Evolutionary conservation across 2,329 filamentous ascomycete species (phyloP), one percentile per base, ranked within the genome.

Genomic region (Lachnellula arida): DNA sequence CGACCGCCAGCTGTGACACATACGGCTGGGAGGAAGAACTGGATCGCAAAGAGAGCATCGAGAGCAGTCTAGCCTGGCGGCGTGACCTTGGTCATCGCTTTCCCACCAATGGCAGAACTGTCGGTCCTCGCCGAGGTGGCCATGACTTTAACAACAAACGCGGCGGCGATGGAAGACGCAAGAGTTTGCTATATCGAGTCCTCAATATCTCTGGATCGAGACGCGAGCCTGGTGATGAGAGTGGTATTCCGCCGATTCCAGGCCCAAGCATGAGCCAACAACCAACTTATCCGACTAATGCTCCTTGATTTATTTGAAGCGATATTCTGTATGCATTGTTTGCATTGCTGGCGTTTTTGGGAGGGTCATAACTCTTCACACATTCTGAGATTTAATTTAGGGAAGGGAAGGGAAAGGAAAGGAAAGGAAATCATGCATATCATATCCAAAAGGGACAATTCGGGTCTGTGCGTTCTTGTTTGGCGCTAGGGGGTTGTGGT

Each of bases 11-110:
- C 5, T 66, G 71, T 2, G 78, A 82, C 54, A 62, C 74, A 4
- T 82, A 82, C 54, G 79, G 80, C 12, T 82, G 79, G 80, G 78
- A 82, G 56, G 78, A 77, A 9, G 78, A 78, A 60, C 70, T 76
- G 19, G 71, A 74, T 9, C 68, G 70, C 22, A 67, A 68, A 43
- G 52, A 62, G 12, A 65, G 58, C 40, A 60, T 63, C 4, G 66
- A 69, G 50, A 40, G 47, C 12, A 58, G 53, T 9, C 42, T 48
- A 2, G 44, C 53, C 22, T 66, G 64, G 65, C 59, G 66, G 22
- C 54, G 56, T 15, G 61, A 64, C 2, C 39, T 58, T 9, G 32
- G 51, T 42, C 55, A 61, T 25, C 55, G 64, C 43, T 34, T 64
- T 43, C 62, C 61, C 1, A 61, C 55, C 15, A 61, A 61, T 43